Evolutionary conservation across 2,329 filamentous ascomycete species (phyloP), one percentile per base, ranked within the genome.

Genomic region (Aphanocladium album): DNA sequence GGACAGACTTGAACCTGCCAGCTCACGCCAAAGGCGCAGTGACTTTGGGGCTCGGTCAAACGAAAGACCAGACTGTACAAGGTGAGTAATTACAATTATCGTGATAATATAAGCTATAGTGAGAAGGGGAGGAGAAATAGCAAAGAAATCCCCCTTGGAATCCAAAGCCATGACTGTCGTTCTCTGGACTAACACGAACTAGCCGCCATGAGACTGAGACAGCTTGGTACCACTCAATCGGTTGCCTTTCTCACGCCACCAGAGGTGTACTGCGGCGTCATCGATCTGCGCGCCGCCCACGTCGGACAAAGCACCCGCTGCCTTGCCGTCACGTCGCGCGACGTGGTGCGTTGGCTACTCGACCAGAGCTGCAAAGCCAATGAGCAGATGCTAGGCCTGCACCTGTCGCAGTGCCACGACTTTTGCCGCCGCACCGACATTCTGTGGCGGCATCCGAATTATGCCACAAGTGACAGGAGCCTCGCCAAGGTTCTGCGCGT

Each of bases 121-220:
- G 9, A 7, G 1, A n/a, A 19, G 8, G 7, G 7, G 1, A 56
- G 3, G 1, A 30, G 4, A 19, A 19, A n/a, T 27, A 21, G 16
- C 7, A 21, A 37, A 5, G 5, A 2, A 25, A 1, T 5, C 2
- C 3, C 19, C n/a, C 17, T 21, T 39, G n/a, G 9, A 30, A 30
- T 30, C 30, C 9, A 5, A 30, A 30, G n/a, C 9, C 5, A 30
- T 30, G 9, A 30, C 30, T 30, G 9, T 37, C 14, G 7, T 14
- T 17, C 16, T 2, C 19, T 53, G 23, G 33, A n/a, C n/a, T 65
- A 35, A 64, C 21, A 12, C 1, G 2, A 43, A 5, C 25, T 62
- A 83, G 86, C 86, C 57, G 85, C 86, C 0, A 89, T 89, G 86
- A 74, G 87, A 62, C 70, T 89, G 0, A 77, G 87, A 1, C 81